Evolutionary conservation across 2,329 filamentous ascomycete species (phyloP), one percentile per base, ranked within the genome.

Genomic region (Sarocladium brachiariae): DNA sequence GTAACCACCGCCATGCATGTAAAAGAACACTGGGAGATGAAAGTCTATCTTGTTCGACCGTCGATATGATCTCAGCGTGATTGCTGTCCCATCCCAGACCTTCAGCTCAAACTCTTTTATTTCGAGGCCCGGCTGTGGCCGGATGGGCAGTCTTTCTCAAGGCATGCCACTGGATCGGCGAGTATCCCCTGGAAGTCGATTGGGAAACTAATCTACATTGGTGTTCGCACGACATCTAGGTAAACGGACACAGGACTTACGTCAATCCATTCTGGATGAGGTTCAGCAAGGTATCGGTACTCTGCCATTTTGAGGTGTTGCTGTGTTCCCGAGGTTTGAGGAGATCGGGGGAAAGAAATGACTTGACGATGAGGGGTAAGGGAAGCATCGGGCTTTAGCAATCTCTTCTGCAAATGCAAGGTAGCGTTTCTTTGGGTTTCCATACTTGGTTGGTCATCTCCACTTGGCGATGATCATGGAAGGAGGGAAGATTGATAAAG

Each of bases 1-100:
- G 37, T 57, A 62, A 14, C 58, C 58, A 4, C 59, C 61, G 2
- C 59, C 58, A 19, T 62, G 58, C 54, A 62, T 59, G 51, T 61
- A 62, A 25, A 47, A 47, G 9, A 47, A 19, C 2, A 47, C 21
- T 13, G 43, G 43, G 7, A 33, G 21, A 5, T 9, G 24, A n/a
- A 23, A 9, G 21, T 47, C 43, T 21, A 31, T 33, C 25, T 18
- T n/a, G 16, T 4, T 33, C 14, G 53, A 51, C 37, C 27, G 53
- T 19, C 58, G 54, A 43, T 61, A 63, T 2, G 53, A 53, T 3
- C 59, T 57, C 2, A 60, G 48, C 2, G 56, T 52, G n/a, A 60
- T 56, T 7, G 53, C 33, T 2, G 50, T 14, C 1, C 27, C 50
- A 33, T 61, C 59, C 11, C 59, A 55, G 2, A 56, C 55, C 6